Base-by-base conservation (phyloP, 2,329 filamentous ascomycete genomes). In the Domatiomyces globalis region DNA sequence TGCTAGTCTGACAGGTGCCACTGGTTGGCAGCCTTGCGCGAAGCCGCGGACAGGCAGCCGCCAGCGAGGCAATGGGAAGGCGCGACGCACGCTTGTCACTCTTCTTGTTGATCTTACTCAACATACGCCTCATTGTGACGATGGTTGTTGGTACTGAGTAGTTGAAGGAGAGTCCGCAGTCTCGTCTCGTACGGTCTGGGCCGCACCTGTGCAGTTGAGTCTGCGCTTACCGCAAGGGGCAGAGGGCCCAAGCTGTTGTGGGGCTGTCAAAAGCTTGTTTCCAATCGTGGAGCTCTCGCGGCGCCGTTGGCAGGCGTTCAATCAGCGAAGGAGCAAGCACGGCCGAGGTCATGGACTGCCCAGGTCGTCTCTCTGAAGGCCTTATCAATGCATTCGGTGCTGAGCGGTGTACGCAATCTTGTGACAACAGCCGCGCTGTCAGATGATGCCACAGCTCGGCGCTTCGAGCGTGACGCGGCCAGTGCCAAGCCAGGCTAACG, bases 101-200 rank as follows among this genome's bases (percentile, higher is more conserved):
- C 51, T 58, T 58, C 50, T 56, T 58, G 36, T 58, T 58, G 50
- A 58, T 58, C 44, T 51, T 56, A 19, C 54, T 56, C 33, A 58
- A 46, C 17, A 58, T 53, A 47, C 53, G 54, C 53, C 56, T 58
- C 56, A 58, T 58, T 20, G 20, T 49, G 53, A 17, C 39, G 27
- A 20, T 8, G 4, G 15, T 17, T 18, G 43, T 18, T 22, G 43
- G 10, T 39, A 5, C 10, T 39, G 12, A 39, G 33, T 15, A 39
- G 33, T 39, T 10, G 33, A 39, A 39, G 15, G 33, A 39, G 12
- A 39, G 33, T 10, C 15, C 29, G 8, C 4, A 33, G 29, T 12
- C 10, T 33, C 25, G 5, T 29, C 25, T 29, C 10, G 29, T 9
- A 33, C 2, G 29, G 29, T 9, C 33, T 4, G 10, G 15, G 33